Base-by-base conservation (phyloP, 495 filamentous ascomycete species). In the Umbilicaria muhlenbergii region DNA sequence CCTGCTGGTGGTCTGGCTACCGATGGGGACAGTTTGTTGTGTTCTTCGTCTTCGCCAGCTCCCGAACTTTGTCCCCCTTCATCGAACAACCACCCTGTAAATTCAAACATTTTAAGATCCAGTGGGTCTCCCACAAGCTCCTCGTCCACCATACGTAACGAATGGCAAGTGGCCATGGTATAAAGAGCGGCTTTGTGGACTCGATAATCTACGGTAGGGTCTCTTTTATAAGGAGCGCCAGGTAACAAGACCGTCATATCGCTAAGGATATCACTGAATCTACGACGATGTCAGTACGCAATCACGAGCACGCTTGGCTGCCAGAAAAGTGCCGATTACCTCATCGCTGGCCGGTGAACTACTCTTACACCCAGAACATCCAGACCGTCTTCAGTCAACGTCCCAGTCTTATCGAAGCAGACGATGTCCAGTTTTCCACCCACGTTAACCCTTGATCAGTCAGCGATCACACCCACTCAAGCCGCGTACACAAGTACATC, bases 401-500 rank as follows among this genome's bases (percentile, higher is more conserved):
- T 99, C 15, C 92, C 92, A 2, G 92, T 99, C 58, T 99, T 99
- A 61, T 99, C 92, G 50, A 99, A 99, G 62, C 91, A 96, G 53
- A 99, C 77, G 28, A 95, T 70, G 61, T 99, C 91, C 6, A 99
- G 66, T 57, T 95, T 96, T 5, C 92, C 92, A 13, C 83, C 89
- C 19, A 99, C 84, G 53, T 96, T 96, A 34, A 99, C 88, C 48
- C 80, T 74, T 39, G 15, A 14, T 57, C 38, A 57, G 44, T 34
- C 37, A 28, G 35, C 18, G 17, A 28, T 28, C 24, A 28, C 24
- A 28, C 24, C 24, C 24, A 28, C 24, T 2, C 3, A 8, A 28
- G 24, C 24, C 6, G 24, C 24, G 6, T 28, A 28, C 8, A 8
- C 1, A 10, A 28, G 8, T 6, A 8, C 2, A 24, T 45, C 55